These are phyloP conservation scores for Cladophialophora bantiana DNA, from an alignment of 2,329 filamentous ascomycete genomes.

Conservation along the genomic window DNA sequence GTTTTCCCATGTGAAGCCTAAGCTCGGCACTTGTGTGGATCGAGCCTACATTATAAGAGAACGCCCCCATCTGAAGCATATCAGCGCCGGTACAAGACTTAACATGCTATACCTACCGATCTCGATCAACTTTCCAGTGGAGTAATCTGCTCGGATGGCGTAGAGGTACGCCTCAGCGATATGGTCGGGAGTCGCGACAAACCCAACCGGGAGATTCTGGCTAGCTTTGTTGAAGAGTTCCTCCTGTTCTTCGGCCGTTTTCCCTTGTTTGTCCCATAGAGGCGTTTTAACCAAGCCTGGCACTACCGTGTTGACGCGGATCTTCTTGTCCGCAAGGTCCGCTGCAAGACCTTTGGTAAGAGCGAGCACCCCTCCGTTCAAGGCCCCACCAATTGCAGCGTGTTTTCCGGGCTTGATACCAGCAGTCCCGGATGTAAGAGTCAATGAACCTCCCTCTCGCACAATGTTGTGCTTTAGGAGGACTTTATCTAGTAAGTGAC, in stretches of 20 bases:
- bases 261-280: slow-evolving; percentile 46
- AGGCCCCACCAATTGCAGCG: slow-evolving; percentile 58
- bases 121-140: slow-evolving; percentile 35
- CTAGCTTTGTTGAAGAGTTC: slow-evolving; percentile 30
- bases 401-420: slow-evolving; percentile 59
- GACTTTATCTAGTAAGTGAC: neutral
- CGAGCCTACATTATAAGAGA: neutral
- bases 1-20: neutral
- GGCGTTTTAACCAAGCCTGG: slow-evolving; percentile 63
- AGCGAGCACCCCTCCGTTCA: slow-evolving; percentile 59
- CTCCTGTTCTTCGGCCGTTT: slow-evolving; percentile 39
- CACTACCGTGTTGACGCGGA: slow-evolving; percentile 68
- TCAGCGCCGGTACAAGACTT: neutral
- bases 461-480: slow-evolving; percentile 34
- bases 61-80: slow-evolving; percentile 13
- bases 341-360: slow-evolving; percentile 65
- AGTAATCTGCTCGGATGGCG: slow-evolving; percentile 34
- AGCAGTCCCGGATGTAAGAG: slow-evolving; percentile 62
- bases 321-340: slow-evolving; percentile 62
- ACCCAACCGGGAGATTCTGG: slow-evolving; percentile 40
- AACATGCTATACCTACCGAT: slow-evolving; percentile 30
- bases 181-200: slow-evolving; percentile 50
- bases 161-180: slow-evolving; percentile 58
- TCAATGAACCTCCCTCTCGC: slow-evolving; percentile 47
- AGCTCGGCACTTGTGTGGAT: neutral